Percentiles rank a stretch among this genome's conserved stretches.
Evolutionary conservation across 2,329 filamentous ascomycete genomes (phyloP).

Genomic region (Anisogramma anomala): DNA sequence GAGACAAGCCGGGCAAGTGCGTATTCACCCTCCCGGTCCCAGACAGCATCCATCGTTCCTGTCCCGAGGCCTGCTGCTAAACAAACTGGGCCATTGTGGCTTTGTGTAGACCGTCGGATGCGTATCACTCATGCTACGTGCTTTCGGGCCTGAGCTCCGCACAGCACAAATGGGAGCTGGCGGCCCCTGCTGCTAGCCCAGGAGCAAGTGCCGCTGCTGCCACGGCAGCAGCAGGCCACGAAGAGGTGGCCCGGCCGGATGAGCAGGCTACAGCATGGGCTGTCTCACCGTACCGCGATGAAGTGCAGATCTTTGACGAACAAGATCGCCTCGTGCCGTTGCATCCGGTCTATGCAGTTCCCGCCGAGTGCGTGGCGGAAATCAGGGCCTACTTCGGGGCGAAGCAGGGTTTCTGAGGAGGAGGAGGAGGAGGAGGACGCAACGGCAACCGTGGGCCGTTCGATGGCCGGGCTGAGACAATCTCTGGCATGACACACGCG

Average conservation of each 20-base stretch:
- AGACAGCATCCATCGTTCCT: neutral
- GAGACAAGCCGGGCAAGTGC: slow-evolving; percentile 88
- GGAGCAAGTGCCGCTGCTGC: slow-evolving; percentile 19
- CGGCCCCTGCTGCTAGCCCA: slow-evolving; percentile 24
- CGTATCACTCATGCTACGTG: slow-evolving; percentile 89
- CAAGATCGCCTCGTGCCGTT: slow-evolving; percentile 57
- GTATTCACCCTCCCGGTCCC: slow-evolving; percentile 25
- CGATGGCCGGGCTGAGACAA: slow-evolving; percentile 7
- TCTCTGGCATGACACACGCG: neutral
- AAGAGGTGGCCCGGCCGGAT: slow-evolving; percentile 18
- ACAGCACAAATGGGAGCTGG: slow-evolving; percentile 54
- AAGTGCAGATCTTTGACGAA: slow-evolving; percentile 56
- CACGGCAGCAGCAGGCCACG: slow-evolving; percentile 22
- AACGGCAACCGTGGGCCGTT: neutral
- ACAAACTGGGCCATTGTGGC: neutral
- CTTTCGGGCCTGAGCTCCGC: slow-evolving; percentile 74
- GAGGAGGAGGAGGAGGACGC: no score
- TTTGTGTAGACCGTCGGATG: slow-evolving; percentile 55
- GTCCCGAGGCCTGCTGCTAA: slow-evolving; percentile 3
- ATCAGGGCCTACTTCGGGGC: slow-evolving; percentile 54
- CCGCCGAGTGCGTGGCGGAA: slow-evolving; percentile 53
- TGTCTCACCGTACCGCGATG: slow-evolving; percentile 37
- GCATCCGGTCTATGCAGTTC: slow-evolving; percentile 80
- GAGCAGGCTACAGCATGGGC: slow-evolving; percentile 26
- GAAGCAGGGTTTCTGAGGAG: slow-evolving; percentile 42